Evolutionary conservation across 257 asterid species (phyloP).

Genomic region (Solanum ossicruentum): DNA sequence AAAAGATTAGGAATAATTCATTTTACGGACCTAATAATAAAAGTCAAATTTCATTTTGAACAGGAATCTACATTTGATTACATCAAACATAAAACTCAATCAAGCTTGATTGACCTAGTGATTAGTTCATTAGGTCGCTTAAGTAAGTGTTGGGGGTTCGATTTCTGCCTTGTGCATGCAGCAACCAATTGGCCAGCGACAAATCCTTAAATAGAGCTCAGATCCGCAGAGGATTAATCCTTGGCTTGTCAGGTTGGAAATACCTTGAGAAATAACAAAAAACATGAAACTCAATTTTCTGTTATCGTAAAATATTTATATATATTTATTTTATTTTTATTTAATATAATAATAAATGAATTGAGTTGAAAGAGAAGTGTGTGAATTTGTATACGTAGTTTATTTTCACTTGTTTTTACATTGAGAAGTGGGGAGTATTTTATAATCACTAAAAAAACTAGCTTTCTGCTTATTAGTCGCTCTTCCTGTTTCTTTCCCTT

Average conservation of each 20-base stretch:
- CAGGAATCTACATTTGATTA: background rate
- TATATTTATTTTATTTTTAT: background rate
- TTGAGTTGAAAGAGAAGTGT: background rate
- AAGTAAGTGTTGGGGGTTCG: too few species aligned
- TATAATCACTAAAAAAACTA: background rate
- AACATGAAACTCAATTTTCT: background rate
- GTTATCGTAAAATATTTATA: background rate
- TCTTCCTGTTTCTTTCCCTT: too few species aligned
- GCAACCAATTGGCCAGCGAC: too few species aligned
- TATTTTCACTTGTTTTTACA: background rate
- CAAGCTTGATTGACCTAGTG: too few species aligned
- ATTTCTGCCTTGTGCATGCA: too few species aligned
- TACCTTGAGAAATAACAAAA: too few species aligned
- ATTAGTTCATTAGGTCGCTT: too few species aligned
- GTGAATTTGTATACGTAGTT: background rate
- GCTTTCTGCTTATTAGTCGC: too few species aligned
- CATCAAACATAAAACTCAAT: background rate
- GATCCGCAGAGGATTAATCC: too few species aligned
- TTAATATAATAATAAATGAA: background rate
- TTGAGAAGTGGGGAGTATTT: background rate
- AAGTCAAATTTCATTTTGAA: background rate
- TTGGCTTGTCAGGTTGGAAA: fast-evolving
- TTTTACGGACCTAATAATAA: background rate
- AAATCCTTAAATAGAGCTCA: too few species aligned
- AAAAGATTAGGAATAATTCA: background rate